These are phyloP conservation scores for Fusarium udum DNA, from an alignment of 2,329 filamentous ascomycete species.

Conservation along the genomic window DNA sequence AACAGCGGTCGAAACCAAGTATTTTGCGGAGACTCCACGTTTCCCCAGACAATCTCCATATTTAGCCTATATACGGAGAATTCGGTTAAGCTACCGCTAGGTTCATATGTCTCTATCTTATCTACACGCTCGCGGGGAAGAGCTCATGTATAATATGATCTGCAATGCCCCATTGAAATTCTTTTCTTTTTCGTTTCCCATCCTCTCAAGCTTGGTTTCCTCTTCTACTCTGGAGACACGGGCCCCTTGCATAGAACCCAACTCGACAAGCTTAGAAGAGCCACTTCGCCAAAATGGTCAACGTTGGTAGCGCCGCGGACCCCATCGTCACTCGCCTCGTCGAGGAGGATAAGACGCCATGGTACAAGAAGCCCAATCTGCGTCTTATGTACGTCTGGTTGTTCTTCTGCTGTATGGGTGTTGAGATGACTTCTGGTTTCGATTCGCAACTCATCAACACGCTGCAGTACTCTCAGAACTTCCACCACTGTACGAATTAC, in stretches of 20 bases:
- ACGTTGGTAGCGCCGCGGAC: constrained; percentile 31
- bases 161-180: constrained; percentile 8
- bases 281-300: constrained; percentile 26
- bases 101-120: background rate
- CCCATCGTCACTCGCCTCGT: constrained; percentile 47
- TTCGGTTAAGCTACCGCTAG: constrained; percentile 18
- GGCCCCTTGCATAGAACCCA: background rate
- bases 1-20: constrained; percentile 3
- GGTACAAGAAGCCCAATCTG: constrained; percentile 66
- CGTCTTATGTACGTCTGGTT: constrained; percentile 61
- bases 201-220: constrained; percentile 2
- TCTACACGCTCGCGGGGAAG: background rate
- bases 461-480: constrained; percentile 51
- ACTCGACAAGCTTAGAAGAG: background rate
- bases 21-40: constrained; percentile 22
- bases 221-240: background rate
- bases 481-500: constrained; percentile 48
- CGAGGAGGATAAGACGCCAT: constrained; percentile 49
- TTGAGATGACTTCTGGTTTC: constrained; percentile 67
- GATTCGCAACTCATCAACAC: constrained; percentile 59
- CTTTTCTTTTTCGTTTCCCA: background rate
- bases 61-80: constrained; percentile 23
- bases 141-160: constrained; percentile 26
- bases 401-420: constrained; percentile 63
- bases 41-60: constrained; percentile 21